Base-by-base conservation (phyloP, 495 filamentous ascomycete species). In the Neurospora sp. region DNA sequence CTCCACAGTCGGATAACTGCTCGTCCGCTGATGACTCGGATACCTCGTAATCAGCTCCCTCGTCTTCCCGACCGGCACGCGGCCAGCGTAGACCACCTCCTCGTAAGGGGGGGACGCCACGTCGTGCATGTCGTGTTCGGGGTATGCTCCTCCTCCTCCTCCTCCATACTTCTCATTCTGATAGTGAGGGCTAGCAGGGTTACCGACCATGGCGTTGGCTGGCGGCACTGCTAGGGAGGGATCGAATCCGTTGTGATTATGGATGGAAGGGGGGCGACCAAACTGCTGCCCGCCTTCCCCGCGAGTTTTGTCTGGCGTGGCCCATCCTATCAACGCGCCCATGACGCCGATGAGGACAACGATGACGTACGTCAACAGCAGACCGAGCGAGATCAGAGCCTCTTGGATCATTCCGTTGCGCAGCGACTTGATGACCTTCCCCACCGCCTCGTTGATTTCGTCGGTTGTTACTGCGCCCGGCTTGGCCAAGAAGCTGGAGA, bases 401-500 rank as follows among this genome's bases (percentile, higher is more conserved):
- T 97, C 92, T 39, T 87, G 87, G 44, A 86, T 83, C 71, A 98
- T 90, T 71, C 85, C 87, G 40, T 85, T 82, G 71, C 85, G 82
- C 61, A 98, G 83, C 73, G 87, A 86, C 71, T 83, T 81, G 40
- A 88, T 86, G 68, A 97, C 88, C 69, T 89, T 84, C 17, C 81
- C 75, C 70, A 98, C 86, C 22, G 94, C 92, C 72, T 86, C 87
- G 0, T 90, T 93, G 79, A 99, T 92, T 75, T 93, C 91, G 82
- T 97, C 90, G 17, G 90, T 88, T 1, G 94, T 90, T 40, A 86
- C 84, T 73, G 84, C 84, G 37, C 88, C 86, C 1, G 94, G 90
- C 39, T 90, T 84, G 35, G 93, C 85, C 44, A 97, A 88, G 83
- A 99, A 96, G 31, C 87, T 89, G 37, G 90, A 89, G 0, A 89